Evolutionary conservation across 2,329 filamentous ascomycete genomes (phyloP).

Genomic region (Aspergillus sp.): DNA sequence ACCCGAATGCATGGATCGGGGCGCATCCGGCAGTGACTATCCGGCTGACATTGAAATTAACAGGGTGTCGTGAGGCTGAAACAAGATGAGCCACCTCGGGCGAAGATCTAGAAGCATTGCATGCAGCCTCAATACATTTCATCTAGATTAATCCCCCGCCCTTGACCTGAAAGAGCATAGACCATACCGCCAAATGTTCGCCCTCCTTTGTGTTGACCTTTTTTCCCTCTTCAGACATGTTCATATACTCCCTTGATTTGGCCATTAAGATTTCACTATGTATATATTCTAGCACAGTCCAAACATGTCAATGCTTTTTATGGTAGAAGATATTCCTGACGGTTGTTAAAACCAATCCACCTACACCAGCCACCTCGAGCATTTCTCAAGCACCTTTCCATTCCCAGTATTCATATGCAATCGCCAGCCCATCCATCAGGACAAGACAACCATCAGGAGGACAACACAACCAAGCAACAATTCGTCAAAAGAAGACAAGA

Average conservation of each 20-base stretch:
- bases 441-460: background rate
- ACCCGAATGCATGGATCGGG: background rate
- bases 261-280: conserved; percentile 6
- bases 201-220: background rate
- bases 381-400: background rate
- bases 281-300: conserved; percentile 9
- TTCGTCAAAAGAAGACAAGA: conserved; percentile 8
- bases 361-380: background rate
- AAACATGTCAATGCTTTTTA: conserved; percentile 5
- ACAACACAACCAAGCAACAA: conserved; percentile 4
- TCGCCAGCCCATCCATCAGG: background rate
- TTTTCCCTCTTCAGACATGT: background rate
- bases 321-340: background rate
- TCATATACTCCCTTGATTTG: background rate
- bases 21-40: background rate
- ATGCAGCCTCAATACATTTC: background rate
- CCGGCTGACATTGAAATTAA: conserved; percentile 21
- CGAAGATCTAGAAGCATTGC: conserved; percentile 34
- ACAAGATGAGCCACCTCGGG: conserved; percentile 43
- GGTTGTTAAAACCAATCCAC: conserved; percentile 5
- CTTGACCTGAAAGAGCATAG: conserved; percentile 15
- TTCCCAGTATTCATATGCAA: background rate
- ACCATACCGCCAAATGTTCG: background rate
- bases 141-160: background rate
- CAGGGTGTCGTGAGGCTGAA: conserved; percentile 53